phyloP scores from a whole-genome alignment of 768 basidiomycete genomes.

The Collybiopsis confluens region DNA sequence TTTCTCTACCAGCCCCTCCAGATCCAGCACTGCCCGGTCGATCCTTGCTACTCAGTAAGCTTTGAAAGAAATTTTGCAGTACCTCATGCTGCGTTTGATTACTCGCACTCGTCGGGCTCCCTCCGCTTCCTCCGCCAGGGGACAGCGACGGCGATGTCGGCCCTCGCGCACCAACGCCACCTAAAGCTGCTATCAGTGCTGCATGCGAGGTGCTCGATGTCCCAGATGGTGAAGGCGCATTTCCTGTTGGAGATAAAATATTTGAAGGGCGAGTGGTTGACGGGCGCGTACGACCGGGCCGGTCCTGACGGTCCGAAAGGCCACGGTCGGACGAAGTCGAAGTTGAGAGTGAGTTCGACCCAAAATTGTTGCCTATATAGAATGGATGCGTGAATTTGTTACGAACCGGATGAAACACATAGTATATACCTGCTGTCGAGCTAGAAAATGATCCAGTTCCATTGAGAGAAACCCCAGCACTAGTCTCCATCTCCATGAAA shows the following conservation, averaged over 20 bases:
- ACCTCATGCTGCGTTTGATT: slow-evolving; percentile 76
- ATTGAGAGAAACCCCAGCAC: slow-evolving; percentile 26
- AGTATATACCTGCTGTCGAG: slow-evolving; percentile 12
- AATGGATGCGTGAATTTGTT: too few relatives aligned
- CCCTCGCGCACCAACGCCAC: neutral
- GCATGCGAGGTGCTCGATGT: too few relatives aligned
- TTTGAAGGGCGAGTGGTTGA: neutral
- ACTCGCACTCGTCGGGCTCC: slow-evolving; percentile 37
- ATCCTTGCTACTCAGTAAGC: slow-evolving; percentile 68
- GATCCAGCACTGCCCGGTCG: slow-evolving; percentile 27
- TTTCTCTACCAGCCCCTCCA: slow-evolving; percentile 33
- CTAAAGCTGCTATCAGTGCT: too few relatives aligned
- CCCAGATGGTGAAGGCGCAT: slow-evolving; percentile 12
- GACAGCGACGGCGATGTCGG: slow-evolving; percentile 11
- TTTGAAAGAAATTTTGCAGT: slow-evolving; percentile 85
- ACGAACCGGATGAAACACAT: too few relatives aligned
- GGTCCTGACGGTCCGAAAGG: neutral
- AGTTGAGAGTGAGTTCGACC: too few relatives aligned
- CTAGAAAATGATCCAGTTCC: slow-evolving; percentile 19
- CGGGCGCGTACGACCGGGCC: neutral
- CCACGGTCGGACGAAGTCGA: neutral
- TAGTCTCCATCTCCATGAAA: slow-evolving; percentile 82
- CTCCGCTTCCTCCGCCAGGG: slow-evolving; percentile 22
- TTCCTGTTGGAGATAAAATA: neutral
- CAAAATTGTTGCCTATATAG: too few relatives aligned